Evolutionary conservation across 208 protist genomes (phyloP).

Genomic region (Acanthamoeba castellanii): DNA sequence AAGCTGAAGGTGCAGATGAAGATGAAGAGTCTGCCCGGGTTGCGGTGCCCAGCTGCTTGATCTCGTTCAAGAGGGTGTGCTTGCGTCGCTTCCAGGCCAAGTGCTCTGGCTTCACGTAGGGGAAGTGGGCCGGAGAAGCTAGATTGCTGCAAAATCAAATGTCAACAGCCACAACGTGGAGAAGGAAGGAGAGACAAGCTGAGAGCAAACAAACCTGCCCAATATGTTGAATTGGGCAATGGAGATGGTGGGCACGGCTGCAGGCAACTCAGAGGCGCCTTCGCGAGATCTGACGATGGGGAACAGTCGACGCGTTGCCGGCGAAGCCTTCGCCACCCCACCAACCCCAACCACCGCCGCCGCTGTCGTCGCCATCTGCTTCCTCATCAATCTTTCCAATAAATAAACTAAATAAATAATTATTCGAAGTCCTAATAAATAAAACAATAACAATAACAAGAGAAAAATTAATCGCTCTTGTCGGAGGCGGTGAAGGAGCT

Average conservation of each 20-base stretch:
- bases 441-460: neutral
- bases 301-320: neutral
- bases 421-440: neutral
- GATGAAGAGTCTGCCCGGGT: neutral
- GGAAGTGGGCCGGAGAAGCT: neutral
- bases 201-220: neutral
- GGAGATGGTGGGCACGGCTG: neutral
- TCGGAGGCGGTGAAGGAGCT: neutral
- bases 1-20: neutral
- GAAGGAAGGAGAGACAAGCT: neutral
- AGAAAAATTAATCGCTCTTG: neutral
- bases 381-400: neutral
- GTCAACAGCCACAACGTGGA: neutral
- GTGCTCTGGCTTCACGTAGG: constrained; percentile 19
- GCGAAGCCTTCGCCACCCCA: neutral
- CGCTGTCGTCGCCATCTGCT: neutral
- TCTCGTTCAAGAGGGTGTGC: neutral
- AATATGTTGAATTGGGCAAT: constrained; percentile 13
- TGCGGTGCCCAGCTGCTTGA: neutral
- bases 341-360: neutral
- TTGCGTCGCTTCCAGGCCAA: neutral
- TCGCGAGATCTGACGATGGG: neutral
- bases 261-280: no score
- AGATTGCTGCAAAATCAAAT: neutral
- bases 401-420: no score